A percentile compares a stretch with the other conserved stretches of the same genome.
Conservation (phyloP, 2,329 filamentous ascomycete genomes). For the Berkeleyomyces rouxiae region DNA sequence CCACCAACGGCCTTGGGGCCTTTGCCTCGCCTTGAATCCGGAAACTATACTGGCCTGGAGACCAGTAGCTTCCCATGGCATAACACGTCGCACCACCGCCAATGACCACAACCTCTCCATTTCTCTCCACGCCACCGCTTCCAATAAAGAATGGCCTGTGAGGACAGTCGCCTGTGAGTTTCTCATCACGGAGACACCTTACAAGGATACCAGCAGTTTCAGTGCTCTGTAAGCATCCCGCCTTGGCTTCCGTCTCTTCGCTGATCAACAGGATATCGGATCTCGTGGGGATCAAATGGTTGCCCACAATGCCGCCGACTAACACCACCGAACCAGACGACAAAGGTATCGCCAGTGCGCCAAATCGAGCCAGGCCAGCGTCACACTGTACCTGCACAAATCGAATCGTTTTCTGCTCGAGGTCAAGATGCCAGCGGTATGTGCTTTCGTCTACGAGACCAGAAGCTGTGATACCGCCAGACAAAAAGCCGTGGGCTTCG, state of each 20-base stretch:
- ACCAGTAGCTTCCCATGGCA: constrained; percentile 80
- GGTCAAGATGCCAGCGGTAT: constrained; percentile 43
- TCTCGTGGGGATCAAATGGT: not conserved
- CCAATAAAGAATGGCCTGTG: constrained; percentile 52
- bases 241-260: not conserved
- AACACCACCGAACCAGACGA: constrained; percentile 21
- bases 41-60: constrained; percentile 36
- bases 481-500: constrained; percentile 38
- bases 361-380: constrained; percentile 2
- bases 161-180: constrained; percentile 1
- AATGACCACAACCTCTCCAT: constrained; percentile 38
- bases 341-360: constrained; percentile 16
- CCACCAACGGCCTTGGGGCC: not conserved
- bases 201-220: not conserved
- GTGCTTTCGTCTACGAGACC: constrained; percentile 46
- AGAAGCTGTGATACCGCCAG: constrained; percentile 53
- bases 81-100: constrained; percentile 82
- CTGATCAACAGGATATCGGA: constrained; percentile 7
- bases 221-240: not conserved
- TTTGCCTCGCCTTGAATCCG: no score
- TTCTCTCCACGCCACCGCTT: constrained; percentile 35
- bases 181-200: constrained; percentile 1
- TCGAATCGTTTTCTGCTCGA: not conserved
- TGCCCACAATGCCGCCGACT: constrained; percentile 4
- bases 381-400: not conserved